phyloP scores from a whole-genome alignment of 768 basidiomycete genomes.

The Cystofilobasidium capitatum region DNA sequence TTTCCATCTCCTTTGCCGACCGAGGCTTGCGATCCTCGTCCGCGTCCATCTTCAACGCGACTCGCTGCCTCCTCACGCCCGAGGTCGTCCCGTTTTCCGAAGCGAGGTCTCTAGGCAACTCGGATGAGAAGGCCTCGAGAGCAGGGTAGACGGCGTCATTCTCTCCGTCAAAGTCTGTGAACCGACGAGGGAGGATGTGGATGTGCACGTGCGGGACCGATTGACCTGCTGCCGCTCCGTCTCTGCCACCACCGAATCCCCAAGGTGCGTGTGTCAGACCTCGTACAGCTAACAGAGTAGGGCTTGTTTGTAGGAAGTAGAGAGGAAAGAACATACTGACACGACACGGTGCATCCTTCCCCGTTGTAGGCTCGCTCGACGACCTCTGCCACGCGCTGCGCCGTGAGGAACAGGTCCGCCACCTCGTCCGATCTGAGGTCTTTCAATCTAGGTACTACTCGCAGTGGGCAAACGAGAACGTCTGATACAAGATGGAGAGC shows the following conservation, averaged over 20 bases:
- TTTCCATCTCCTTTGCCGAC: slow-evolving; percentile 63
- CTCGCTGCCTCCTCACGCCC: slow-evolving; percentile 16
- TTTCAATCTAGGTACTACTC: slow-evolving; percentile 47
- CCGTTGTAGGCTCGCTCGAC: slow-evolving; percentile 74
- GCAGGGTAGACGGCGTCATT: slow-evolving; percentile 51
- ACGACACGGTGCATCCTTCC: slow-evolving; percentile 75
- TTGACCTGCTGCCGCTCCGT: slow-evolving; percentile 77
- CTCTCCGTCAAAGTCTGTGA: slow-evolving; percentile 42
- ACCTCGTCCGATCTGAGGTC: slow-evolving; percentile 55
- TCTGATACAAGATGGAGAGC: slow-evolving; percentile 38
- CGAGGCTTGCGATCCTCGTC: slow-evolving; percentile 59
- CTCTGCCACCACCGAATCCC: slow-evolving; percentile 44
- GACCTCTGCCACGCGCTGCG: slow-evolving; percentile 66
- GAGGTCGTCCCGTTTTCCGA: no score
- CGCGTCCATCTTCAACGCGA: slow-evolving; percentile 51
- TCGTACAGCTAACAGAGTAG: not conserved
- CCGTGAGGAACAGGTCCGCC: slow-evolving; percentile 64
- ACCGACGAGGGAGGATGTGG: slow-evolving; percentile 76
- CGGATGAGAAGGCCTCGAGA: slow-evolving; percentile 57
- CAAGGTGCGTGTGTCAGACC: not conserved
- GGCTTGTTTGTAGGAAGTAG: no score
- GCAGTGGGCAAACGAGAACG: slow-evolving; percentile 49
- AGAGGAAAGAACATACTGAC: slow-evolving; percentile 51
- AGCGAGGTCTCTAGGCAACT: no score
- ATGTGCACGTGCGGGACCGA: slow-evolving; percentile 92